Conservation (phyloP, 306 rosid genomes). For the Glycyrrhiza uralensis region DNA sequence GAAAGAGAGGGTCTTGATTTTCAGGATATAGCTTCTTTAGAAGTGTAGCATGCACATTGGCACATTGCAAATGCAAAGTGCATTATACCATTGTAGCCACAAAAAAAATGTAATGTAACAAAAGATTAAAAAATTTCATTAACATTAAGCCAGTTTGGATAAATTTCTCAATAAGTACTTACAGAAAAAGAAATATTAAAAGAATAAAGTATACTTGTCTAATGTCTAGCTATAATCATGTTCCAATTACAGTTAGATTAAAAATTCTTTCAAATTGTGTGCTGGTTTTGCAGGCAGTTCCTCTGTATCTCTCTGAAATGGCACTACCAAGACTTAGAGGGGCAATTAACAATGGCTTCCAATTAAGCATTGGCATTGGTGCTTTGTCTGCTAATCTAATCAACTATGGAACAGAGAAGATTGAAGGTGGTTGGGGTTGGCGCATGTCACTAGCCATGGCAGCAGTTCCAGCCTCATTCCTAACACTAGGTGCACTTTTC, state of each 20-base stretch:
- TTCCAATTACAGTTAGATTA: neutral
- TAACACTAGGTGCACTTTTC: conserved; percentile 69
- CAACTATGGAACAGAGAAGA: conserved; percentile 67
- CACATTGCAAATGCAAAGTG: too few relatives aligned
- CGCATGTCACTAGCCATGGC: conserved; percentile 73
- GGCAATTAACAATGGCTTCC: conserved; percentile 78
- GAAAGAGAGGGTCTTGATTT: neutral
- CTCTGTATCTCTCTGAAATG: conserved; percentile 80
- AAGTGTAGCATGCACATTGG: neutral
- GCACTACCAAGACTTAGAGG: conserved; percentile 70
- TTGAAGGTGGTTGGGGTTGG: conserved; percentile 69
- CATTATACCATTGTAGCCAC: neutral
- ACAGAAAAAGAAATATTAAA: neutral
- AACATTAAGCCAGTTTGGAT: too few relatives aligned
- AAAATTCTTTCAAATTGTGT: neutral
- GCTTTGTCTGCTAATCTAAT: conserved; percentile 57
- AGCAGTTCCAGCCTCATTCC: conserved; percentile 58
- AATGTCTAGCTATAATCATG: neutral
- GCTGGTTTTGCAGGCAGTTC: conserved; percentile 54
- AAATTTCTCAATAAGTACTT: too few relatives aligned
- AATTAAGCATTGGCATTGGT: conserved; percentile 66
- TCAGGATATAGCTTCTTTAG: neutral
- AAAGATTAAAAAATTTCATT: too few relatives aligned
- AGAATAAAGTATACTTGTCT: neutral
- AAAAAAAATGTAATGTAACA: too few relatives aligned